Percentiles rank a stretch among this genome's conserved stretches.
Evolutionary conservation across 2,329 filamentous ascomycete genomes (phyloP).

Genomic region (Emergomyces pasteurianus): DNA sequence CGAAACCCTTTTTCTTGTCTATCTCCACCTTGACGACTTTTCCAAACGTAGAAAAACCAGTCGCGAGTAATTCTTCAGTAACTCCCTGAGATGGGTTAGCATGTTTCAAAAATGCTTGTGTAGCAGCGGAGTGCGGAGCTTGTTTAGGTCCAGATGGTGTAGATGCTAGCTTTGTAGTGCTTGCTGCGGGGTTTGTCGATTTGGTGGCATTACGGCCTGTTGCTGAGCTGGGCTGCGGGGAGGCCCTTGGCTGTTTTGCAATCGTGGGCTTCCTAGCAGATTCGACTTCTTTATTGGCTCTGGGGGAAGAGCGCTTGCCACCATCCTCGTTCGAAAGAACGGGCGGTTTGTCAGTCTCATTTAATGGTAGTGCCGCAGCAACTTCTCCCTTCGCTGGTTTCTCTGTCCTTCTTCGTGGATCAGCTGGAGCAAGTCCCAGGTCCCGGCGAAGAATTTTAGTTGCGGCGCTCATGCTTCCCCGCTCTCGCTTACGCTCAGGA

Average conservation of each 20-base stretch:
- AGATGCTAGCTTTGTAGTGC: neutral
- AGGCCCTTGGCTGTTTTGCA: conserved; percentile 3
- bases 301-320: conserved; percentile 4
- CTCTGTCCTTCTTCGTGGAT: conserved; percentile 26
- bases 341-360: conserved; percentile 2
- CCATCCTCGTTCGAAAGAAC: neutral
- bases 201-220: conserved; percentile 6
- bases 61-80: conserved; percentile 66
- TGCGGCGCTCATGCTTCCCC: conserved; percentile 41
- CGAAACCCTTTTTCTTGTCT: conserved; percentile 88
- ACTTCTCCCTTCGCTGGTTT: conserved; percentile 18
- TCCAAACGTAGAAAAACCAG: conserved; percentile 63
- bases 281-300: conserved; percentile 4
- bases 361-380: conserved; percentile 13
- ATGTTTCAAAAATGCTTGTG: conserved; percentile 61
- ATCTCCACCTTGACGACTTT: conserved; percentile 72
- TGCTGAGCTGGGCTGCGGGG: conserved; percentile 8
- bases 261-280: conserved; percentile 4
- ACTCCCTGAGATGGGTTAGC: conserved; percentile 85
- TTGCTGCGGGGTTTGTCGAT: conserved; percentile 1
- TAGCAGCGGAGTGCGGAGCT: conserved; percentile 18
- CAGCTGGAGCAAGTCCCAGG: conserved; percentile 41
- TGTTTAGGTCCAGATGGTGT: neutral
- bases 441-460: conserved; percentile 52
- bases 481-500: conserved; percentile 41